These are phyloP conservation scores for Ogataea haglerorum DNA, from an alignment of 805 yeast species.

Conservation along the genomic window DNA sequence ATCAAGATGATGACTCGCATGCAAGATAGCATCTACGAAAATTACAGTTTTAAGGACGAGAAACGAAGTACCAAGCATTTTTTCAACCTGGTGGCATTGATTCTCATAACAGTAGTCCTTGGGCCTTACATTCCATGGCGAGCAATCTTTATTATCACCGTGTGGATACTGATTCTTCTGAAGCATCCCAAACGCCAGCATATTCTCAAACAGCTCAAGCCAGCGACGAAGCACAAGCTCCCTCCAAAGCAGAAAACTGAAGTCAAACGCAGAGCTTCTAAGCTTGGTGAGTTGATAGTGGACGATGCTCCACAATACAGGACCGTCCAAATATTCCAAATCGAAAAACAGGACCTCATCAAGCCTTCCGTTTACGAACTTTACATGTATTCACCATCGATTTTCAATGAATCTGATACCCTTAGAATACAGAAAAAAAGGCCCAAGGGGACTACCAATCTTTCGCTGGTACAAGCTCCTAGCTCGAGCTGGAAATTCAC, in stretches of 20 bases:
- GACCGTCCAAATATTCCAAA: conserved; percentile 73
- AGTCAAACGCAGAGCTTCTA: conserved; percentile 4
- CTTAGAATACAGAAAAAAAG: conserved; percentile 45
- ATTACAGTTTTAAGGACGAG: conserved; percentile 72
- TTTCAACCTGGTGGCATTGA: conserved; percentile 38
- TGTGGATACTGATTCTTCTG: conserved; percentile 52
- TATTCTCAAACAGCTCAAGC: conserved; percentile 19
- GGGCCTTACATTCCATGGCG: conserved; percentile 65
- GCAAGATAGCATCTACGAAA: conserved; percentile 55
- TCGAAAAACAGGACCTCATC: conserved; percentile 62
- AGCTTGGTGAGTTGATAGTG: conserved; percentile 43
- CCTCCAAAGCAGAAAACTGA: background rate
- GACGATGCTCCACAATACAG: conserved; percentile 63
- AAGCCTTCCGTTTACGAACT: conserved; percentile 57
- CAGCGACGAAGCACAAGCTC: conserved; percentile 34
- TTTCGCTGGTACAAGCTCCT: conserved; percentile 65
- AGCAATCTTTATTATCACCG: conserved; percentile 47
- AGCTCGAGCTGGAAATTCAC: conserved; percentile 65
- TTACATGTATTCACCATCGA: conserved; percentile 49
- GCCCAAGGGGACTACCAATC: conserved; percentile 60
- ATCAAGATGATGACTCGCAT: conserved; percentile 47
- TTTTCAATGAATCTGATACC: conserved; percentile 52
- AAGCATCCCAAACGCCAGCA: conserved; percentile 57
- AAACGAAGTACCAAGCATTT: conserved; percentile 59
- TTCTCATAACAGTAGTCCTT: conserved; percentile 40